Evolutionary conservation across 2,329 filamentous ascomycete species (phyloP).

Genomic region (Epichloe typhina): DNA sequence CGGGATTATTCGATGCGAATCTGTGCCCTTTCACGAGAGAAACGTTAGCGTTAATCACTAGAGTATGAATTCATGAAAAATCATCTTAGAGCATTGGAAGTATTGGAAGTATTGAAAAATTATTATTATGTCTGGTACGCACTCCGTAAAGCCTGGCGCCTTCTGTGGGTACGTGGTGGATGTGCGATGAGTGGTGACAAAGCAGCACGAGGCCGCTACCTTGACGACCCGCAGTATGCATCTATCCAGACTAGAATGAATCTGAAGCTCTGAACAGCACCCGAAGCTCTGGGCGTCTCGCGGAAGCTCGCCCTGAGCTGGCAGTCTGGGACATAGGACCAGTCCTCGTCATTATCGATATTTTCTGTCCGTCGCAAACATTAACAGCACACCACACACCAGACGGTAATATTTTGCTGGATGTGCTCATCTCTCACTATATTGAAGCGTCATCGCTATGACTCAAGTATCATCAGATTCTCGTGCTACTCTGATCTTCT

Average conservation of each 20-base stretch:
- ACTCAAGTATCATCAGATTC: not conserved
- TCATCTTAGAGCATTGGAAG: too few species aligned
- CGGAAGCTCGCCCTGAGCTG: too few species aligned
- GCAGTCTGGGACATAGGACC: too few species aligned
- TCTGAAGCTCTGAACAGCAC: not conserved
- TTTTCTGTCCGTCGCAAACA: too few species aligned
- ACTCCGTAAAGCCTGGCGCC: too few species aligned
- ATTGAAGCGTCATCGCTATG: not conserved
- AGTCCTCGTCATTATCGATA: too few species aligned
- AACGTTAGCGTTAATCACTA: not conserved
- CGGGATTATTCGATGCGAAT: not conserved
- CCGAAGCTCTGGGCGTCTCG: not conserved
- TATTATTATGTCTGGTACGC: too few species aligned
- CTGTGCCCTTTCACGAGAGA: not conserved
- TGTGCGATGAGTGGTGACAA: not conserved
- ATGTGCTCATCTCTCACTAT: not conserved
- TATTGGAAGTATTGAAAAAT: too few species aligned
- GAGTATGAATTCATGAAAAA: not conserved
- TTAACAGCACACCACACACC: not conserved
- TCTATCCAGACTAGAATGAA: not conserved
- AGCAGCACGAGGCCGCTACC: too few species aligned
- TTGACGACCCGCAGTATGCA: conserved; percentile 1
- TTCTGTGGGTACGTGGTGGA: not conserved
- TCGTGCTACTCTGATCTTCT: not conserved
- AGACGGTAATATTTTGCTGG: not conserved